Conservation (phyloP, 2,329 filamentous ascomycete genomes). For the Aspergillus aculeatinus region DNA sequence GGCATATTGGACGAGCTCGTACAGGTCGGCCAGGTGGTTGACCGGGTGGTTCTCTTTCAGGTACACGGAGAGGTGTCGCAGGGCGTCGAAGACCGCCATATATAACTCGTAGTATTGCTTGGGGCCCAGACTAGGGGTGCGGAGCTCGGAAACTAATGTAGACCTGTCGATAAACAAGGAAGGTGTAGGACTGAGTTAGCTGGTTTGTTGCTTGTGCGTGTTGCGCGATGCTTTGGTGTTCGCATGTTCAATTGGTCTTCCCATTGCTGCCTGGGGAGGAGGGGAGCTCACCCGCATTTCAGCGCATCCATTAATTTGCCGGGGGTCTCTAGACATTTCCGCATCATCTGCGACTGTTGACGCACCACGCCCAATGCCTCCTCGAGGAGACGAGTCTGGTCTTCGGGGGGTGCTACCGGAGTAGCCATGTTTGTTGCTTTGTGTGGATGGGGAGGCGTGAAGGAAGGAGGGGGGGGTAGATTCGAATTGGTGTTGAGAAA, state of each 20-base stretch:
- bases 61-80: conserved; percentile 94
- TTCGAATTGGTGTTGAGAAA: conserved; percentile 10
- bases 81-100: conserved; percentile 97
- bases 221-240: conserved; percentile 1
- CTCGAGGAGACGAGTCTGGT: conserved; percentile 89
- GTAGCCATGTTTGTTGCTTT: conserved; percentile 46
- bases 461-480: conserved; percentile 17
- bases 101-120: conserved; percentile 99
- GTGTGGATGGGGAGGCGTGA: conserved; percentile 3
- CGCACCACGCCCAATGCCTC: conserved; percentile 95
- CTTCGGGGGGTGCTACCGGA: conserved; percentile 65
- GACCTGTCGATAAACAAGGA: conserved; percentile 57
- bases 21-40: conserved; percentile 96
- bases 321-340: conserved; percentile 92
- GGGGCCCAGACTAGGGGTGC: conserved; percentile 93
- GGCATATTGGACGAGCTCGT: conserved; percentile 96
- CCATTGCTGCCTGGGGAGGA: conserved; percentile 27
- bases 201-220: neutral
- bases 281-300: conserved; percentile 84
- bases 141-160: conserved; percentile 95
- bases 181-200: conserved; percentile 6
- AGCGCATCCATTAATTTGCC: conserved; percentile 99
- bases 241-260: conserved; percentile 9
- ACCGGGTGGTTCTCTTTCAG: conserved; percentile 96
- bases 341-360: conserved; percentile 96